Percentiles rank a stretch among this genome's conserved stretches.
phyloP scores from a whole-genome alignment of 2,329 filamentous ascomycete species.

The Teratosphaeria pseudoeucalypti region DNA sequence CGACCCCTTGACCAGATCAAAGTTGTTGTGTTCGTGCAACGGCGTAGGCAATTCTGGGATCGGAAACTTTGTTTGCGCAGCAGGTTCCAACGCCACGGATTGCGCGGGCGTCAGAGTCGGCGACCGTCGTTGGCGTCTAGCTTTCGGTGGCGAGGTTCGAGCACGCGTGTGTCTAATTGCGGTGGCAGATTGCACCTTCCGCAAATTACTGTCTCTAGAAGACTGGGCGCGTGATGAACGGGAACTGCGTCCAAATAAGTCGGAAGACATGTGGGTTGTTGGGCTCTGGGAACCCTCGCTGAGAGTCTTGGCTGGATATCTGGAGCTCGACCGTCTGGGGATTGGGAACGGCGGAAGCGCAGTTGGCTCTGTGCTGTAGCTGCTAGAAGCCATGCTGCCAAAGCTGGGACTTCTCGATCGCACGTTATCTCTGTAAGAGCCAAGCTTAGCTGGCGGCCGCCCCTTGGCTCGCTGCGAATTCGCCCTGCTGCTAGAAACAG shows the following conservation, averaged over 20 bases:
- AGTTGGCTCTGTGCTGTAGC: conserved; percentile 22
- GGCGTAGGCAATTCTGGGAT: conserved; percentile 25
- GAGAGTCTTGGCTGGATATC: conserved; percentile 54
- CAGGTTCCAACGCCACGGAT: conserved; percentile 26
- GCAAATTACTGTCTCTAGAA: conserved; percentile 39
- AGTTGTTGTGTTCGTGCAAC: conserved; percentile 12
- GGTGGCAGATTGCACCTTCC: conserved; percentile 77
- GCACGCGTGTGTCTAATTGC: conserved; percentile 48
- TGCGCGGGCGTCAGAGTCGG: conserved; percentile 26
- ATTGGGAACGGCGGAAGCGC: conserved; percentile 74
- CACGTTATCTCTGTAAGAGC: conserved; percentile 10
- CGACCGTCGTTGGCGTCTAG: conserved; percentile 17
- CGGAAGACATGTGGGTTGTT: conserved; percentile 38
- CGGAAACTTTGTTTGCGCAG: conserved; percentile 21
- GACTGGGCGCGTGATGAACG: not conserved
- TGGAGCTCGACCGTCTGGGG: conserved; percentile 76
- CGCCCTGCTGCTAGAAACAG: conserved; percentile 20
- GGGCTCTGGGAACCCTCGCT: conserved; percentile 75
- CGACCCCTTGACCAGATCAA: conserved; percentile 15
- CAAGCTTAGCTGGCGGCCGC: conserved; percentile 13
- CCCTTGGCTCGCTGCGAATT: conserved; percentile 13
- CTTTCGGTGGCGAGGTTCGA: conserved; percentile 44
- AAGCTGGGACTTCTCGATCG: conserved; percentile 56
- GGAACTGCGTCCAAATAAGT: not conserved
- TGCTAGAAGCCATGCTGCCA: conserved; percentile 38